These are phyloP conservation scores for Umbelopsis sp. DNA, from an alignment of 371 early-diverging fungal genomes.

Conservation along the genomic window DNA sequence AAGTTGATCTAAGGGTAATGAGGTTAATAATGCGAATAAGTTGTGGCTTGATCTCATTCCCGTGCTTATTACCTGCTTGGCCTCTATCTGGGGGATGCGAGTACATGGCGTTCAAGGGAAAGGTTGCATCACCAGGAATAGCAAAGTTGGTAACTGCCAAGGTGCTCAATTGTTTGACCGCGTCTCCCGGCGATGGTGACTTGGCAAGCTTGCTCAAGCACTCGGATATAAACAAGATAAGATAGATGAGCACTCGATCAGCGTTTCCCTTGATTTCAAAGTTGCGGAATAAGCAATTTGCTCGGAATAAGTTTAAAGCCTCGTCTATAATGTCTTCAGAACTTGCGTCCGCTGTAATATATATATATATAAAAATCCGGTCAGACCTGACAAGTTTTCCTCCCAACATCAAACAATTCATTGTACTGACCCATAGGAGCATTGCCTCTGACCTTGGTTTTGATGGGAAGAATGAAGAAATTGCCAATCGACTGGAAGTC, in stretches of 20 bases:
- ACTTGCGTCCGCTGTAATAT: conserved; percentile 52
- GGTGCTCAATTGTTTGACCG: conserved; percentile 75
- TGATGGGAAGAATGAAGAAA: conserved; percentile 87
- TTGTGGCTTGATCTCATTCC: neutral
- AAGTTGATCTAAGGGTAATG: conserved; percentile 64
- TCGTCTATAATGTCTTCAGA: conserved; percentile 93
- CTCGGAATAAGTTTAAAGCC: conserved; percentile 89
- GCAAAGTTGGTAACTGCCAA: conserved; percentile 88
- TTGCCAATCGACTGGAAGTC: conserved; percentile 81
- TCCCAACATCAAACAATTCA: neutral
- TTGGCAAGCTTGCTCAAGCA: conserved; percentile 76
- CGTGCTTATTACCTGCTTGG: conserved; percentile 70
- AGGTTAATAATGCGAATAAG: neutral
- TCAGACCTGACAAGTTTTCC: neutral
- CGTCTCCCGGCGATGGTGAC: conserved; percentile 67
- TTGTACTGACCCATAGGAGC: conserved; percentile 61
- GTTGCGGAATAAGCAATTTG: conserved; percentile 96
- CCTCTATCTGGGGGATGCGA: conserved; percentile 70
- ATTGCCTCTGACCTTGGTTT: conserved; percentile 87
- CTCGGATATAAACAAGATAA: conserved; percentile 91
- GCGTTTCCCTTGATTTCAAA: conserved; percentile 95
- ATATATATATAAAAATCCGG: neutral
- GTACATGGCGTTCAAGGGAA: conserved; percentile 92
- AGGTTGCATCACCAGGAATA: conserved; percentile 91
- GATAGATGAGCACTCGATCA: conserved; percentile 93